Evolutionary conservation across 1,284 basidiomycete species (phyloP).

Genomic region (Athelia psychrophila): DNA sequence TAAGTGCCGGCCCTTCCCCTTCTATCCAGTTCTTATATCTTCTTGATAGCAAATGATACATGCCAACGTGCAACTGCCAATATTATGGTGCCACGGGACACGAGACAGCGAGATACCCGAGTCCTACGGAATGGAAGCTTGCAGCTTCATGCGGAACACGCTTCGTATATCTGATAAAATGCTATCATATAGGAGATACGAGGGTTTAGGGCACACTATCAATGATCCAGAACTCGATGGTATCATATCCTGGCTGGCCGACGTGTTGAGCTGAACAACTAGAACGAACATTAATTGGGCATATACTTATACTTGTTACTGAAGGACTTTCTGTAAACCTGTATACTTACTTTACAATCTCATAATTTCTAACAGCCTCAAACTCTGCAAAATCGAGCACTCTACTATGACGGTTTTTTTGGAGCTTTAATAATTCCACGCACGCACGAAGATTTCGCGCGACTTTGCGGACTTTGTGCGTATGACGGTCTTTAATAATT

Average conservation of each 20-base stretch:
- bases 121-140: background rate
- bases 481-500: too few relatives aligned
- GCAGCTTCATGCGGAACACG: background rate
- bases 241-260: background rate
- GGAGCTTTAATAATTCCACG: too few relatives aligned
- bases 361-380: too few relatives aligned
- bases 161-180: background rate
- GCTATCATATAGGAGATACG: background rate
- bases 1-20: slow-evolving; percentile 13
- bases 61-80: slow-evolving; percentile 5
- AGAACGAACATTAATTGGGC: too few relatives aligned
- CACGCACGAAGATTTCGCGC: too few relatives aligned
- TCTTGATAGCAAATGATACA: slow-evolving; percentile 27
- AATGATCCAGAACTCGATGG: background rate
- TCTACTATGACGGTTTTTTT: too few relatives aligned
- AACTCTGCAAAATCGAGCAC: too few relatives aligned
- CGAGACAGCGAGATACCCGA: slow-evolving; percentile 1
- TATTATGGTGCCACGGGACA: slow-evolving; percentile 4
- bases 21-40: background rate
- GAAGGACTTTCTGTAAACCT: too few relatives aligned
- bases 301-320: too few relatives aligned
- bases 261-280: too few relatives aligned
- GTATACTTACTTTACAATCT: too few relatives aligned
- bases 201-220: background rate
- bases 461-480: too few relatives aligned